Base-by-base conservation (phyloP, 164 flowering plant genomes). In the Umbellularia californica region DNA sequence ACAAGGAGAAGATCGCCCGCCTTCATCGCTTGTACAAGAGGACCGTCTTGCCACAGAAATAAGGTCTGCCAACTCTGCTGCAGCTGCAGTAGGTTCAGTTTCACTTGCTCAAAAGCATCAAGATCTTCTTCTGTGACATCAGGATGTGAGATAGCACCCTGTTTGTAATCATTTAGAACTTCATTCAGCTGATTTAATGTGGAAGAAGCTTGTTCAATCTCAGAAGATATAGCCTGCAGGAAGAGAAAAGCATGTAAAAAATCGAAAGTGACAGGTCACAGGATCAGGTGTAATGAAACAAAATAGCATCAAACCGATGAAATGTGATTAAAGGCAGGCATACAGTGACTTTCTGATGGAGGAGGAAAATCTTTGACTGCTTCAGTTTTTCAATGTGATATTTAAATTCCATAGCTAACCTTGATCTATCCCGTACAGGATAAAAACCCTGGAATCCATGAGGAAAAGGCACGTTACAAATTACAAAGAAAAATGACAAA, bases 21-120 rank as follows among this genome's bases (percentile, higher is more conserved):
- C 83, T 86, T 88, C 99, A 96, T 96, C 67, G 99, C 93, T 82
- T 90, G 80, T 68, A 94, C 86, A 75, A 96, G 97, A 52, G 99
- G 99, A 6, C 99, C 99, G 87, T 96, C 98, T 81, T 90, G 90
- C 99, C 99, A 96, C 69, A 73, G 72, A 80, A 94, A 96, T 68
- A 96, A 86, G 27, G 90, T 83, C 81, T 85, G 89, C 98, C 98
- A 96, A 79, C 86, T 86, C 79, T 82, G 82, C 28, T 88, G 82
- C 71, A 92, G 74, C 82, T 83, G 74, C 68, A 62, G 27, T 22
- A 95, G 82, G 3, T 82, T 81, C 77, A 62, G 58, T 69, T 72
- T 80, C 72, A 83, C 62, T 68, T 79, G 62, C 83, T 87, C 88
- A 72, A 92, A 74, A 41, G 60, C 47, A 67, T 75, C 81, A 71